Conservation (phyloP, 2,329 filamentous ascomycete genomes). For the Pleoardoris graminearum region DNA sequence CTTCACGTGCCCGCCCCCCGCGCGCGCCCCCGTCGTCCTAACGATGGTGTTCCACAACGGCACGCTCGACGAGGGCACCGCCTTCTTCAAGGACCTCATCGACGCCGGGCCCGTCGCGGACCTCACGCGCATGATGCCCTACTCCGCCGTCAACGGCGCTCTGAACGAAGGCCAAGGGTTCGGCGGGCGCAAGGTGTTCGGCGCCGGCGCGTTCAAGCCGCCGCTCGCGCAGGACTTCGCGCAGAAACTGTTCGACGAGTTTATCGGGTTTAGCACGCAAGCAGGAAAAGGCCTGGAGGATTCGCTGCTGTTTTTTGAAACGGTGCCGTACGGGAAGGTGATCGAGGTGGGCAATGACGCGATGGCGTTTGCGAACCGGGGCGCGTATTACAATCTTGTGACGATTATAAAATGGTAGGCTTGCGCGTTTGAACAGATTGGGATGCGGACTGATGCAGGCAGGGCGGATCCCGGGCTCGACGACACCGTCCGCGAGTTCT, state of each 20-base stretch:
- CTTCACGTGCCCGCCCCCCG: conserved; percentile 35
- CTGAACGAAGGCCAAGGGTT: conserved; percentile 33
- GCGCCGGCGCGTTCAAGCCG: conserved; percentile 41
- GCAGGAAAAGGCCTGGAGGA: conserved; percentile 27
- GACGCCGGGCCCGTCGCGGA: conserved; percentile 30
- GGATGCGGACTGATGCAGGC: not conserved
- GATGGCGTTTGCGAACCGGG: conserved; percentile 35
- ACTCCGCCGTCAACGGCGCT: conserved; percentile 37
- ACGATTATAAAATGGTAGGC: conserved; percentile 38
- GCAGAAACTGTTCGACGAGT: conserved; percentile 28
- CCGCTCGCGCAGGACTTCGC: conserved; percentile 35
- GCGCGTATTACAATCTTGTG: conserved; percentile 41
- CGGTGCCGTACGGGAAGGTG: conserved; percentile 32
- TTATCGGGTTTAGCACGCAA: conserved; percentile 28
- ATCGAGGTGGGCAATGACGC: conserved; percentile 27
- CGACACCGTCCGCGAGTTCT: conserved; percentile 29
- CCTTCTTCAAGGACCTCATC: conserved; percentile 35
- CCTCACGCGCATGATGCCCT: conserved; percentile 34
- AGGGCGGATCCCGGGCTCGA: conserved; percentile 36
- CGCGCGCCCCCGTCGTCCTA: conserved; percentile 34
- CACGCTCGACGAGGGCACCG: conserved; percentile 28
- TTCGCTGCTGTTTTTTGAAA: conserved; percentile 37
- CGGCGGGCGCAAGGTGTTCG: conserved; percentile 46
- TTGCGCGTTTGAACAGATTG: not conserved
- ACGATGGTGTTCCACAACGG: conserved; percentile 44